phyloP scores from a whole-genome alignment of 176 grass and related monocot genomes.

The Urochloa ruziziensis region DNA sequence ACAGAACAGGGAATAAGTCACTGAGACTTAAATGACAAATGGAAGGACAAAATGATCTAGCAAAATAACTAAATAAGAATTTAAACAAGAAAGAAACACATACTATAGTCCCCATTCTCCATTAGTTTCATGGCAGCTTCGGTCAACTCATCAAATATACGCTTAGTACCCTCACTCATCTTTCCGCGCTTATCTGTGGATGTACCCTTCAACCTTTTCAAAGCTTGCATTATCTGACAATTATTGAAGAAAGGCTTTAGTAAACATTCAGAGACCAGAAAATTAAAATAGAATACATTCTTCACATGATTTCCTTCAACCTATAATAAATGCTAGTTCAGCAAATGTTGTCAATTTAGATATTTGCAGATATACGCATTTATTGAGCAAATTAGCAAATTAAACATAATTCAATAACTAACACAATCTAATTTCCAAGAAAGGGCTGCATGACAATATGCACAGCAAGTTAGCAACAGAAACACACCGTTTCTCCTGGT shows the following conservation, averaged over 20 bases:
- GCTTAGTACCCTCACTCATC: slow-evolving; percentile 71
- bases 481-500: slow-evolving; percentile 75
- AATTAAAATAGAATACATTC: background rate
- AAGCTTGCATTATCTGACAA: slow-evolving; percentile 78
- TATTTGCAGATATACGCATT: background rate
- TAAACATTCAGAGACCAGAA: background rate
- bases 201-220: slow-evolving; percentile 85
- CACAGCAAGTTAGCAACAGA: slow-evolving; percentile 4
- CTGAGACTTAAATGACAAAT: background rate
- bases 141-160: slow-evolving; percentile 86
- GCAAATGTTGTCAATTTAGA: background rate
- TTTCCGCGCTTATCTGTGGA: slow-evolving; percentile 66
- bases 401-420: background rate
- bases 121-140: slow-evolving; percentile 95
- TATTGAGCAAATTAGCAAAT: background rate
- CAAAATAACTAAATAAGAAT: slow-evolving; percentile 1
- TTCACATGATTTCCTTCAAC: background rate
- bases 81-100: slow-evolving; percentile 15
- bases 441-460: background rate
- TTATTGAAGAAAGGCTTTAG: background rate
- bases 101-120: slow-evolving; percentile 94
- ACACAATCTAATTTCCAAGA: background rate
- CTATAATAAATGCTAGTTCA: background rate
- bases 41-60: background rate
- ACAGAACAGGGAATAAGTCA: slow-evolving; percentile 25